phyloP scores from a whole-genome alignment of 2,329 filamentous ascomycete genomes.

The Hymenoscyphus salicellus region DNA sequence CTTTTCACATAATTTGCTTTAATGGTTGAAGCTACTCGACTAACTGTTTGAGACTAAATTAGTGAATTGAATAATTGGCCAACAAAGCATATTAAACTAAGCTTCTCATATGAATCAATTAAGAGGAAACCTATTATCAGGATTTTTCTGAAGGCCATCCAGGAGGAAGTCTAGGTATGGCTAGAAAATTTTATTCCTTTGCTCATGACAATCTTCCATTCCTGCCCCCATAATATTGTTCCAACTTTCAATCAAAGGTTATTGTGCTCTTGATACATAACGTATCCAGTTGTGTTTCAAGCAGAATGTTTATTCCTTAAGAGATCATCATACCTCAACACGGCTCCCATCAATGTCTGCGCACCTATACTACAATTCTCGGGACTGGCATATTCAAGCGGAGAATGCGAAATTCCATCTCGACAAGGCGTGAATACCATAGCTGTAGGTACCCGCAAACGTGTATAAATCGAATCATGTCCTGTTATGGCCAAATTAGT shows the following conservation, averaged over 20 bases:
- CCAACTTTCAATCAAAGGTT: no score
- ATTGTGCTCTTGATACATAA: background rate
- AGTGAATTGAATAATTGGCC: no score
- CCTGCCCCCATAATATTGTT: background rate
- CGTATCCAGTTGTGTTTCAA: background rate
- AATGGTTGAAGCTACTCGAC: no score
- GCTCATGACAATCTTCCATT: background rate
- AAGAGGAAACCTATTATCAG: no score
- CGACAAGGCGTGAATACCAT: conserved; percentile 65
- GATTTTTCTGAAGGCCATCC: no score
- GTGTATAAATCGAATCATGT: conserved; percentile 55
- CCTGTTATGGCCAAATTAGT: background rate
- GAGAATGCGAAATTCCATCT: conserved; percentile 59
- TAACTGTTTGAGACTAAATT: no score
- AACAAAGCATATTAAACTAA: no score
- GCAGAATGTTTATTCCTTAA: conserved; percentile 11
- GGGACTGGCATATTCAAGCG: conserved; percentile 55
- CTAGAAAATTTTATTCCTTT: no score
- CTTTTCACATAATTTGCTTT: no score
- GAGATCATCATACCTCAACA: conserved; percentile 37
- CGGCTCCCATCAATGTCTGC: conserved; percentile 42
- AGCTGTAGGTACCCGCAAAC: conserved; percentile 54
- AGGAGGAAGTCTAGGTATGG: no score
- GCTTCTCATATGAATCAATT: no score
- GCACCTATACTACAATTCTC: conserved; percentile 56